These are phyloP conservation scores for Mortierella hygrophila DNA, from an alignment of 192 early-diverging fungal genomes.

Conservation along the genomic window DNA sequence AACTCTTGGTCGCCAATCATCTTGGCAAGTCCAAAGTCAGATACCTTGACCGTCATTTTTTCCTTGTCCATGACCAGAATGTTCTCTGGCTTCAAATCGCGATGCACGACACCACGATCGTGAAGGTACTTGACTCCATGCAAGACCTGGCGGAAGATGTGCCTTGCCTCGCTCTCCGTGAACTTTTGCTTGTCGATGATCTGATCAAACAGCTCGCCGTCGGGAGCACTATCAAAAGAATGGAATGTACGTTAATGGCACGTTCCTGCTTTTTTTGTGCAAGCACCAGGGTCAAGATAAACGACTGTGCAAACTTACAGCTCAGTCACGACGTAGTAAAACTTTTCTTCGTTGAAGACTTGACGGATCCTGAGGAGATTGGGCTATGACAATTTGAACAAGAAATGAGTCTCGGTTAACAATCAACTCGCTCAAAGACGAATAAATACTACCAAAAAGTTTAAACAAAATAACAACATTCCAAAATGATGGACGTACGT, in stretches of 20 bases:
- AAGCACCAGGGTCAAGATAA: not conserved
- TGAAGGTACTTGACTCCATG: constrained; percentile 90
- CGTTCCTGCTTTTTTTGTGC: not conserved
- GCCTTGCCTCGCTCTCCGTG: constrained; percentile 82
- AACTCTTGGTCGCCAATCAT: constrained; percentile 66
- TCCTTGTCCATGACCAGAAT: constrained; percentile 67
- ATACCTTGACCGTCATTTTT: constrained; percentile 83
- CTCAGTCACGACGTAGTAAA: constrained; percentile 42
- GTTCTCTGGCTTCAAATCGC: constrained; percentile 95
- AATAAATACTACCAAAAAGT: not conserved
- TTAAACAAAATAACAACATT: not conserved
- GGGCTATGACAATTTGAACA: constrained; percentile 18
- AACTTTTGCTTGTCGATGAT: constrained; percentile 82
- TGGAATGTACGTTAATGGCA: not conserved
- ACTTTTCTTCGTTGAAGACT: constrained; percentile 31
- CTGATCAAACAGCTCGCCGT: constrained; percentile 95
- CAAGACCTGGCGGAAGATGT: constrained; percentile 84
- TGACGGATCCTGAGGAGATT: constrained; percentile 42
- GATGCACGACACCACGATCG: constrained; percentile 85
- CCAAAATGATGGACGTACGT: constrained; percentile 51
- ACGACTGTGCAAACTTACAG: constrained; percentile 36
- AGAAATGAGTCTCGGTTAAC: constrained; percentile 47
- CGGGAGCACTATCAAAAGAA: constrained; percentile 68
- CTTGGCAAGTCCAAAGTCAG: constrained; percentile 95
- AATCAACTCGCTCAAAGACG: constrained; percentile 3